These are phyloP conservation scores for Chernovozyma sophiae-reginae DNA, from an alignment of 1,139 yeast species.

Conservation along the genomic window DNA sequence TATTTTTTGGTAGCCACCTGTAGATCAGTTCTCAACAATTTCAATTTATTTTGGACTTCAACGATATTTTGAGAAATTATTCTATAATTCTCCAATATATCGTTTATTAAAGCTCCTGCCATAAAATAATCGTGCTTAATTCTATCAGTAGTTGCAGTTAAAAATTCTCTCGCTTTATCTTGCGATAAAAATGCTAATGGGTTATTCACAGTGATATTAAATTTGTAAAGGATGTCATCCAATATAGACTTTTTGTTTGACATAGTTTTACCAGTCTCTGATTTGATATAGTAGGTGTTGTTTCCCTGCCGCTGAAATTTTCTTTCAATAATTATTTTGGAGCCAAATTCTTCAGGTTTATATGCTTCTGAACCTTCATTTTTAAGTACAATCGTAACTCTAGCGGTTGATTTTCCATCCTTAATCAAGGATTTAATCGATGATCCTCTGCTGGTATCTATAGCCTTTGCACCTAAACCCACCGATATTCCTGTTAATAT, in stretches of 20 bases:
- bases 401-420: conserved; percentile 68
- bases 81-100: conserved; percentile 50
- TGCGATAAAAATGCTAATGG: conserved; percentile 93
- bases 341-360: conserved; percentile 62
- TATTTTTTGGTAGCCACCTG: conserved; percentile 27
- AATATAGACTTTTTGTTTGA: conserved; percentile 62
- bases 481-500: conserved; percentile 85
- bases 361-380: conserved; percentile 67
- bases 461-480: conserved; percentile 91
- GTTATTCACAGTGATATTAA: conserved; percentile 79
- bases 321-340: conserved; percentile 66
- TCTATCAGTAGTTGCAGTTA: conserved; percentile 68
- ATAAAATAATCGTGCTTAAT: conserved; percentile 73
- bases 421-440: conserved; percentile 67
- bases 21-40: conserved; percentile 25
- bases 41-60: conserved; percentile 36
- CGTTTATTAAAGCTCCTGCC: conserved; percentile 72
- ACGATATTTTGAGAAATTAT: conserved; percentile 36
- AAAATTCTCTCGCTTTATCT: conserved; percentile 87
- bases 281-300: conserved; percentile 49
- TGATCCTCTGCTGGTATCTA: conserved; percentile 83
- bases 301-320: conserved; percentile 52
- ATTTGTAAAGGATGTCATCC: conserved; percentile 63
- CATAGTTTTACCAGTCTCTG: conserved; percentile 47
- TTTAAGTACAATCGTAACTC: conserved; percentile 53